Percentiles rank a stretch among this genome's conserved stretches.
phyloP scores from a whole-genome alignment of 2,329 filamentous ascomycete species.

The Coleophoma crateriformis region DNA sequence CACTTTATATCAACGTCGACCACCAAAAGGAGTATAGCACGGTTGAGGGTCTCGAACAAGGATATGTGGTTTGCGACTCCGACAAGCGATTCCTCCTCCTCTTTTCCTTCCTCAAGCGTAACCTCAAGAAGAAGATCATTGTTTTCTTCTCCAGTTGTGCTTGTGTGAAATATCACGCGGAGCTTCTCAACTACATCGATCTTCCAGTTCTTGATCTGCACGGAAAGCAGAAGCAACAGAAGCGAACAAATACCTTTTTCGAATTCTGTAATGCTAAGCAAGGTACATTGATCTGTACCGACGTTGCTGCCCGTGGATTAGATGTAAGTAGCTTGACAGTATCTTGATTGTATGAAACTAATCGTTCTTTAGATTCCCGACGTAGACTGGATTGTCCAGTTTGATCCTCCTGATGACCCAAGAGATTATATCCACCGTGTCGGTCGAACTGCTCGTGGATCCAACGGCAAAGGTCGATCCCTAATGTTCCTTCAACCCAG shows the following conservation, averaged over 20 bases:
- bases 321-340: conserved; percentile 52
- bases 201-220: conserved; percentile 81
- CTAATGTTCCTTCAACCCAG: conserved; percentile 90
- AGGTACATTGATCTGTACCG: conserved; percentile 90
- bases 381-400: conserved; percentile 30
- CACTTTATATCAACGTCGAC: conserved; percentile 96
- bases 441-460: conserved; percentile 84
- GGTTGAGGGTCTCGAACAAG: conserved; percentile 90
- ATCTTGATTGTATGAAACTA: neutral
- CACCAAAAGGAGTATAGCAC: conserved; percentile 85
- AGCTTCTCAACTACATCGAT: conserved; percentile 97
- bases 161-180: conserved; percentile 91
- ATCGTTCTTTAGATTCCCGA: conserved; percentile 1
- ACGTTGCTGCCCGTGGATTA: conserved; percentile 89
- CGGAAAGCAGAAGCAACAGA: conserved; percentile 97
- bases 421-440: conserved; percentile 94
- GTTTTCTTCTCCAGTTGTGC: conserved; percentile 93
- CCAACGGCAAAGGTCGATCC: conserved; percentile 77
- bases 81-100: conserved; percentile 91
- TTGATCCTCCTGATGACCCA: conserved; percentile 88
- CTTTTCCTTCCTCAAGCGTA: conserved; percentile 89
- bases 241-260: conserved; percentile 98
- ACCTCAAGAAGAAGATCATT: conserved; percentile 87
- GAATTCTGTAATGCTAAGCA: conserved; percentile 84
- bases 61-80: conserved; percentile 88